Conservation (phyloP, 1,284 basidiomycete genomes). For the Gymnopus androsaceus region DNA sequence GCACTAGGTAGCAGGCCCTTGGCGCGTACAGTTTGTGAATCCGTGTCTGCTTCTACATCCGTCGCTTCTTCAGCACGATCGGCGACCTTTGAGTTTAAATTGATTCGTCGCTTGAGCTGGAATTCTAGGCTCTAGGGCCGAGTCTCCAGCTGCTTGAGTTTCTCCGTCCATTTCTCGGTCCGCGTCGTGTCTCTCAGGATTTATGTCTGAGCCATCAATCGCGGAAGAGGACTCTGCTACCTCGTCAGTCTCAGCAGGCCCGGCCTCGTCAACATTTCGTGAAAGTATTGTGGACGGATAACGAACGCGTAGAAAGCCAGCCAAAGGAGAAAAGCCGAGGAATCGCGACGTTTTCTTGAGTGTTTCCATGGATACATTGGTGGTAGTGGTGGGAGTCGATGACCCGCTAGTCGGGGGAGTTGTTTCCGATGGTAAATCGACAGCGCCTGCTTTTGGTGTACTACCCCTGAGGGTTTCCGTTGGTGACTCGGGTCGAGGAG, state of each 20-base stretch:
- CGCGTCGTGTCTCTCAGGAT: conserved; percentile 35
- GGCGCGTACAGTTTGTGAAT: not conserved
- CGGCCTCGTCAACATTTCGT: not conserved
- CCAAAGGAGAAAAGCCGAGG: conserved; percentile 61
- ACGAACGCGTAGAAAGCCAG: conserved; percentile 64
- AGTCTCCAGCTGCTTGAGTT: not conserved
- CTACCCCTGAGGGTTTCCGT: conserved; percentile 20
- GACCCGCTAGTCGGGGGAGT: conserved; percentile 53
- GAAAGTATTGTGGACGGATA: conserved; percentile 45
- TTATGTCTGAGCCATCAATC: conserved; percentile 26
- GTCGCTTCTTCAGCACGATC: not conserved
- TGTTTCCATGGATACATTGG: conserved; percentile 35
- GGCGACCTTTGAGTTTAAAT: not conserved
- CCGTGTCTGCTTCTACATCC: not conserved
- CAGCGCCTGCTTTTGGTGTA: conserved; percentile 39
- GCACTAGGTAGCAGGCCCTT: not conserved
- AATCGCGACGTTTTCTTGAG: conserved; percentile 41
- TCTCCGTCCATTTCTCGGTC: conserved; percentile 28
- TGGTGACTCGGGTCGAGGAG: conserved; percentile 31
- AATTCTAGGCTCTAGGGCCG: too few species aligned
- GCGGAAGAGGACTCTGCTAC: not conserved
- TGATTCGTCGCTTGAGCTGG: not conserved
- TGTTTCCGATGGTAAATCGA: conserved; percentile 33
- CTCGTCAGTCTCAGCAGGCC: conserved; percentile 28
- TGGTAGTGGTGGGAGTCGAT: conserved; percentile 58